Evolutionary conservation across 805 yeast species (phyloP).

Genomic region (Starmerella vitae): DNA sequence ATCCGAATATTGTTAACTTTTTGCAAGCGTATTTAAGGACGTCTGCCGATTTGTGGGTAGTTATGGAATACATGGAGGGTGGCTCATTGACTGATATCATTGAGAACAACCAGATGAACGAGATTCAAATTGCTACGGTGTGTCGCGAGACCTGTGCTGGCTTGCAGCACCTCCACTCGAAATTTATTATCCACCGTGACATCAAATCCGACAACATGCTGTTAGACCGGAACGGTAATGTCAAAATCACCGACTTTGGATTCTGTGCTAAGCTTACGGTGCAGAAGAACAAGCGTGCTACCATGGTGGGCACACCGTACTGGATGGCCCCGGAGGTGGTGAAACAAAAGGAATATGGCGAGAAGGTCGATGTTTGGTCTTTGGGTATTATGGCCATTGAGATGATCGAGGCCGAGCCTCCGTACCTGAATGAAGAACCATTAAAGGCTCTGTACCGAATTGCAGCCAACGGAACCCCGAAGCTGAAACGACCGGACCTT

Average conservation of each 20-base stretch:
- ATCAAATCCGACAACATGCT: constrained; percentile 93
- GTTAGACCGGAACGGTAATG: constrained; percentile 66
- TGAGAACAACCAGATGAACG: constrained; percentile 70
- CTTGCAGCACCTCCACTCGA: constrained; percentile 77
- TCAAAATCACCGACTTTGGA: constrained; percentile 89
- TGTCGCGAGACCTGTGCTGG: constrained; percentile 87
- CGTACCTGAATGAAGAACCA: constrained; percentile 92
- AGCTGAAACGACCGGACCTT: constrained; percentile 52
- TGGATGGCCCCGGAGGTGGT: constrained; percentile 91
- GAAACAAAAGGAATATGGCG: constrained; percentile 64
- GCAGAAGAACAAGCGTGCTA: constrained; percentile 57
- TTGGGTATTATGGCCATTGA: constrained; percentile 77
- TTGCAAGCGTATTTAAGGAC: constrained; percentile 69
- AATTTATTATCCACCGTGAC: constrained; percentile 90
- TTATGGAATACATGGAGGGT: constrained; percentile 99
- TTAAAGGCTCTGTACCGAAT: constrained; percentile 83
- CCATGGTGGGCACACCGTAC: constrained; percentile 81
- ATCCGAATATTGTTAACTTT: constrained; percentile 88
- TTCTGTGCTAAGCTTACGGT: constrained; percentile 73
- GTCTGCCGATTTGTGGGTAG: constrained; percentile 74
- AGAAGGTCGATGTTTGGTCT: constrained; percentile 74
- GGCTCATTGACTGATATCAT: constrained; percentile 94
- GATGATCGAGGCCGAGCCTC: constrained; percentile 99
- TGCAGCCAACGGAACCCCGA: constrained; percentile 78
- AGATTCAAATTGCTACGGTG: constrained; percentile 81